phyloP scores from a whole-genome alignment of 2,329 filamentous ascomycete species.

The Fusarium redolens region DNA sequence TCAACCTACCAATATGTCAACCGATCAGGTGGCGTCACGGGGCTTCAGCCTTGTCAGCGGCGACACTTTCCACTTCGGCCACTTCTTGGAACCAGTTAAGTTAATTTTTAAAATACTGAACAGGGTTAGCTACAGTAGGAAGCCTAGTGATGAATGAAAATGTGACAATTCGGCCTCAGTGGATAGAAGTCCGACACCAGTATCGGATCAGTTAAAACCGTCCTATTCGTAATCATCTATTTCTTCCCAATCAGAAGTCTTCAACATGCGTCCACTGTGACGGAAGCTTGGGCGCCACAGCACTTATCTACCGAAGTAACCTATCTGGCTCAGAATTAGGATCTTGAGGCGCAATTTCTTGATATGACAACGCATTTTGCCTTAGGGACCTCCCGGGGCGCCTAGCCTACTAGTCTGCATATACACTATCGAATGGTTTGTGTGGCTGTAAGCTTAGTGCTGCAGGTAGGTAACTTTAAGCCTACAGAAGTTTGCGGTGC shows the following conservation, averaged over 20 bases:
- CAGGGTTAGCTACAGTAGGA: accelerated
- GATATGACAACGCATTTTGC: too few species aligned
- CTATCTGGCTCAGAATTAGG: not conserved
- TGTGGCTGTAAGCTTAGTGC: too few species aligned
- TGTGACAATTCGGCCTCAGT: not conserved
- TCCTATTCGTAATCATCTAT: accelerated
- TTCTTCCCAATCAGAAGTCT: accelerated
- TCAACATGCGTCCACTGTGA: accelerated
- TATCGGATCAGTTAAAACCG: accelerated
- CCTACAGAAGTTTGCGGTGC: too few species aligned
- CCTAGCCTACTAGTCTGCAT: too few species aligned
- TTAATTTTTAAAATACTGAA: too few species aligned
- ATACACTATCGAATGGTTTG: too few species aligned
- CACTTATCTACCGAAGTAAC: not conserved
- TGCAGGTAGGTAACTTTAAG: too few species aligned
- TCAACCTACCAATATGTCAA: not conserved
- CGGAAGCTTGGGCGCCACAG: not conserved
- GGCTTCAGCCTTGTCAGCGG: accelerated
- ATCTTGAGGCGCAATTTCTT: too few species aligned
- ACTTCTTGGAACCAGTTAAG: accelerated
- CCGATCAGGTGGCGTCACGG: accelerated
- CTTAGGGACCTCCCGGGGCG: too few species aligned
- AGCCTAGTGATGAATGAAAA: too few species aligned
- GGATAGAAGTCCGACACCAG: not conserved
- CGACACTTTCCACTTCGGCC: accelerated